Evolutionary conservation across 192 early-diverging fungal genomes (phyloP).

Genomic region (Linnemannia elongata): DNA sequence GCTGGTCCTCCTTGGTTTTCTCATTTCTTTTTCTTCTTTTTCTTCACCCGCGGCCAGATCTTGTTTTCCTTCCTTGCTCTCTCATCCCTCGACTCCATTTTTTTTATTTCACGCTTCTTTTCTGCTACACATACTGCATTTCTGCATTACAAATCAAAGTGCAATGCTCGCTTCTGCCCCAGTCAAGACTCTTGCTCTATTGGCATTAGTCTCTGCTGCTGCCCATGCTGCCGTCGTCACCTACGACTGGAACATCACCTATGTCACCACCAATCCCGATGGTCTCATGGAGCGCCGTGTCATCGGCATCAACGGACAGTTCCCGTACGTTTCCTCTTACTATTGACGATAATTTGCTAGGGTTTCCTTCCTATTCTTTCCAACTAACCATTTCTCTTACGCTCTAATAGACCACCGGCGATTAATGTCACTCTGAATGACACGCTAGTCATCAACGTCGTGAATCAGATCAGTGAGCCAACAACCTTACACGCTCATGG

Average conservation of each 20-base stretch:
- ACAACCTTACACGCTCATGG: constrained; percentile 76
- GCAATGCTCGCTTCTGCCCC: not conserved
- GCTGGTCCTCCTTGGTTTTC: not conserved
- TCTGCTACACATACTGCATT: not conserved
- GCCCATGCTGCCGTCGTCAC: constrained; percentile 64
- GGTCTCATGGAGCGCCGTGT: constrained; percentile 69
- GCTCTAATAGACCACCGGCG: constrained; percentile 24
- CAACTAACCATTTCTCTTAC: no score
- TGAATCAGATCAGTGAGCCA: constrained; percentile 60
- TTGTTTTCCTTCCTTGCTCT: not conserved
- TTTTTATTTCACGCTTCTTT: not conserved
- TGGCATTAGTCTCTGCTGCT: constrained; percentile 15
- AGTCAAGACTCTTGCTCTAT: constrained; percentile 3
- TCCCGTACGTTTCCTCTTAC: constrained; percentile 61
- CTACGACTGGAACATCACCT: constrained; percentile 76
- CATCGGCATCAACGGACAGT: constrained; percentile 71
- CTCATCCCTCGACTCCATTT: no score
- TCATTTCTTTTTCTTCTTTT: not conserved
- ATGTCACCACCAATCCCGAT: constrained; percentile 72
- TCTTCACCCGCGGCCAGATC: not conserved
- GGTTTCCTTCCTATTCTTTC: constrained; percentile 10
- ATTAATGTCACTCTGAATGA: constrained; percentile 53
- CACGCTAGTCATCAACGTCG: constrained; percentile 35
- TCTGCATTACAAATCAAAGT: not conserved
- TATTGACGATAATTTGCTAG: constrained; percentile 27